A percentile compares a stretch with the other conserved stretches of the same genome.
Evolutionary conservation across 768 basidiomycete species (phyloP).

Genomic region (Leccinum fibrillosum): DNA sequence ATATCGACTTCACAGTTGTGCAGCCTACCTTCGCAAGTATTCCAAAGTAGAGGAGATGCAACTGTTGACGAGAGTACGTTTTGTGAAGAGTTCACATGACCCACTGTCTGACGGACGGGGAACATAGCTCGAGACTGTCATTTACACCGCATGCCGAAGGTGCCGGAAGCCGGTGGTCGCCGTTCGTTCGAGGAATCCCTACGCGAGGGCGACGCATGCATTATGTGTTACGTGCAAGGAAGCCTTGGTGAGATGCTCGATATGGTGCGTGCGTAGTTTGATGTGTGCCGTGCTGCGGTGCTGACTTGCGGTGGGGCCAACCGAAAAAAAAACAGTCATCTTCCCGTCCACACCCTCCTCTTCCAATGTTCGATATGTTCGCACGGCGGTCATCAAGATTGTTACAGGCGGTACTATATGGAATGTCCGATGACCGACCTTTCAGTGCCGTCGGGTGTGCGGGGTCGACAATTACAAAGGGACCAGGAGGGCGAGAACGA

Average conservation of each 20-base stretch:
- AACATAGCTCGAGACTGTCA: constrained; percentile 66
- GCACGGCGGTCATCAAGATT: constrained; percentile 80
- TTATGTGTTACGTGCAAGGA: constrained; percentile 57
- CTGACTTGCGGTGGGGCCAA: not conserved
- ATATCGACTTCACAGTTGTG: constrained; percentile 57
- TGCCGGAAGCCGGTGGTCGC: constrained; percentile 61
- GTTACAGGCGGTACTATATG: constrained; percentile 68
- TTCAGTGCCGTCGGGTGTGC: constrained; percentile 2
- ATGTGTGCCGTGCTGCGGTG: not conserved
- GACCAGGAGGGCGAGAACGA: constrained; percentile 15
- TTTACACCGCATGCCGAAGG: constrained; percentile 66
- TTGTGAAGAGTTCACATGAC: no score
- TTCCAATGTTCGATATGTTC: constrained; percentile 75
- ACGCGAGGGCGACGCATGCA: constrained; percentile 43
- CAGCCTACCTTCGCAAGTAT: constrained; percentile 75
- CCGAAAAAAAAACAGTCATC: constrained; percentile 45
- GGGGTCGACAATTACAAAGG: constrained; percentile 25
- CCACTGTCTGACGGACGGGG: not conserved
- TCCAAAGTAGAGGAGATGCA: constrained; percentile 49
- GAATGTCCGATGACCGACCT: constrained; percentile 55
- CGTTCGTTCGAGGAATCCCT: constrained; percentile 31
- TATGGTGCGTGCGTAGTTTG: constrained; percentile 80
- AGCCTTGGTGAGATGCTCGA: constrained; percentile 54
- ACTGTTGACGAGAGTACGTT: constrained; percentile 49
- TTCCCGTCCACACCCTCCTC: constrained; percentile 67